Percentiles rank a stretch among this genome's conserved stretches.
phyloP scores from a whole-genome alignment of 192 early-diverging fungal species.

The Coemansia sp. region DNA sequence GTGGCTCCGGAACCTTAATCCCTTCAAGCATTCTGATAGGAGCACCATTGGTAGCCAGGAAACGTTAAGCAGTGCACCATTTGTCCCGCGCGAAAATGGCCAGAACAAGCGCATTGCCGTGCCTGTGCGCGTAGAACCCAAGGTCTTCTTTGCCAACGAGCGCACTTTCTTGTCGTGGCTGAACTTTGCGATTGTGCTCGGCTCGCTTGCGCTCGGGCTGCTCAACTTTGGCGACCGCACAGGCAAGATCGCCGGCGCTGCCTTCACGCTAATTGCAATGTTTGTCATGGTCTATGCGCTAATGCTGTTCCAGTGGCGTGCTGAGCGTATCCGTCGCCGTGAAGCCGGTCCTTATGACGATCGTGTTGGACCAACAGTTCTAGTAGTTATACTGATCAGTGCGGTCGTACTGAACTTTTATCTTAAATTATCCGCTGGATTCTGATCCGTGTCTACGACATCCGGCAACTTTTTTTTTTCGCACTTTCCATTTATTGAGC shows the following conservation, averaged over 20 bases:
- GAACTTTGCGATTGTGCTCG: conserved; percentile 76
- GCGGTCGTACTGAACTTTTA: conserved; percentile 75
- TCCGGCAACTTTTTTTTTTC: not conserved
- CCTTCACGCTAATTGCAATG: conserved; percentile 73
- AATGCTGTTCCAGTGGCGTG: conserved; percentile 72
- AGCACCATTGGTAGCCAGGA: conserved; percentile 9
- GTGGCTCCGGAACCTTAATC: conserved; percentile 39
- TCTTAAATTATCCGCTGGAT: conserved; percentile 54
- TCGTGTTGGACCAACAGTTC: conserved; percentile 32
- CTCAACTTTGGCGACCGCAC: conserved; percentile 81
- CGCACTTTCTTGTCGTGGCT: conserved; percentile 90
- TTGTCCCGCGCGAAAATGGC: conserved; percentile 9
- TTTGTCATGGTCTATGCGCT: conserved; percentile 78
- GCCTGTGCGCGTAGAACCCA: conserved; percentile 81
- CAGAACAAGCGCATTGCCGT: conserved; percentile 66
- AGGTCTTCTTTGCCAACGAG: conserved; percentile 95
- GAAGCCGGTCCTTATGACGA: conserved; percentile 76
- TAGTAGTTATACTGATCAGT: conserved; percentile 61
- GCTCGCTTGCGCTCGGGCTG: conserved; percentile 72
- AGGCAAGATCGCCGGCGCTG: conserved; percentile 63
- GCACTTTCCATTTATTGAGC: not conserved
- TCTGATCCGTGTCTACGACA: not conserved
- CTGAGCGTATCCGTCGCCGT: conserved; percentile 65
- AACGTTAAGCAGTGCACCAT: conserved; percentile 15
- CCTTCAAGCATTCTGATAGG: conserved; percentile 13